Evolutionary conservation across 73 alveolate species (phyloP), one percentile per base, ranked within the genome.

Genomic region (Tetrahymena elliotti): DNA sequence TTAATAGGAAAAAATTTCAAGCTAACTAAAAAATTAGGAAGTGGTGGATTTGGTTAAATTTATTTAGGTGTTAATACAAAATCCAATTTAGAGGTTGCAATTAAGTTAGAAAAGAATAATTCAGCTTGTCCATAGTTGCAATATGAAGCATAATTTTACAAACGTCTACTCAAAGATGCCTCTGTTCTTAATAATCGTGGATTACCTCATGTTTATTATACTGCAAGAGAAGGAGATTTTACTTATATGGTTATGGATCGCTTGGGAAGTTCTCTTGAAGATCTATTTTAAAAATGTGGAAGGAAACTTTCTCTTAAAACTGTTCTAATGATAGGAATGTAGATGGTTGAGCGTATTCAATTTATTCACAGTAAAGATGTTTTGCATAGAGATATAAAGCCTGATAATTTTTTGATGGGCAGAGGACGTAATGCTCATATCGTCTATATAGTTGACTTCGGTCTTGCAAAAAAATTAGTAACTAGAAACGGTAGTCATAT

Each of bases 41-140:
- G 98, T 83, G 99, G 99, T 33, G 98, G 99, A 54, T 98, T 98
- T 96, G 99, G 99, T 34, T 97, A 95, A 35, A 97, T 98, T 38
- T 97, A 98, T 92, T 92, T 97, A 35, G 99, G 99, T 27, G 47
- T 96, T 0, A 98, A 98, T 93, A 84, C 94, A 24, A 95, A 96
- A 83, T 97, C 97, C n/a, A 95, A 97, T 53, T 97, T 97, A 93
- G 98, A 98, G 41, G 99, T 98, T 35, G 99, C 99, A 41, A 95
- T 98, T 15, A 98, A 98, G 94, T 84, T 97, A 20, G 99, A 97
- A 54, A 96, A 96, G 83, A 83, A 97, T 96, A 95, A 96, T 93
- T 94, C 97, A 84, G 96, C 96, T 95, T 97, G 96, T 95, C 99
- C 99, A 13, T 96, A 98, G 97, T 96, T 98, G 38, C 95, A 97